Evolutionary conservation across 2,329 filamentous ascomycete genomes (phyloP), one percentile per base, ranked within the genome.

Genomic region (Aspergillus udagawae): DNA sequence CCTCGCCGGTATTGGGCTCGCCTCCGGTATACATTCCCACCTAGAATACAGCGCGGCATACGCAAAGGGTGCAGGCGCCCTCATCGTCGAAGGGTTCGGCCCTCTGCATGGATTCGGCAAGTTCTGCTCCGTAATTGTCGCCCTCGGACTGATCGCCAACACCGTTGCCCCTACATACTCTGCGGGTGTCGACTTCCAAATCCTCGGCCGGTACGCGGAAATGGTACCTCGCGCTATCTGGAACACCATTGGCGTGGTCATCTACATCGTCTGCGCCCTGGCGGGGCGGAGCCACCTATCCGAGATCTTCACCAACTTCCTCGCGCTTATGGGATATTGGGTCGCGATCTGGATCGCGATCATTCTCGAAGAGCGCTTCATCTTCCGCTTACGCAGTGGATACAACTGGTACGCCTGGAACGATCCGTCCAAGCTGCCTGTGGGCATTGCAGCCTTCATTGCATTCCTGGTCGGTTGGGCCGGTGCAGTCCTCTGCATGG

Each of bases 301-400:
- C 0, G 79, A 79, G 27, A 87, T 89, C 57, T 88, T 89, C 67
- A 84, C 83, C 10, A 89, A 89, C 67, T 88, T 89, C 68, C 77
- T 89, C 4, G 84, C 85, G 0, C 73, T 89, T 23, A 89, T 89
- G 83, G 87, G 86, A 1, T 89, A 89, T 70, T 89, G 85, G 86
- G 80, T 87, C 17, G 80, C 80, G 14, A 83, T 88, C 48, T 87
- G 85, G 83, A 78, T 88, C 21, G 80, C 81, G 1, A 86, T 89
- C 49, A 75, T 83, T 1, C 70, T 77, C 14, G 74, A 77, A 58
- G 87, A 90, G 66, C 81, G 86, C 51, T 68, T 86, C 21, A 75
- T 89, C 51, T 89, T 89, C 69, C 78, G 84, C 1, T 73, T 77
- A 3, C 75, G 70, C 51, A 65, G 67, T 1, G 77, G 75, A 1